Percentiles rank a stretch among this genome's conserved stretches.
phyloP scores from a whole-genome alignment of 2,329 filamentous ascomycete species.

The Paecilomyces formosus region DNA sequence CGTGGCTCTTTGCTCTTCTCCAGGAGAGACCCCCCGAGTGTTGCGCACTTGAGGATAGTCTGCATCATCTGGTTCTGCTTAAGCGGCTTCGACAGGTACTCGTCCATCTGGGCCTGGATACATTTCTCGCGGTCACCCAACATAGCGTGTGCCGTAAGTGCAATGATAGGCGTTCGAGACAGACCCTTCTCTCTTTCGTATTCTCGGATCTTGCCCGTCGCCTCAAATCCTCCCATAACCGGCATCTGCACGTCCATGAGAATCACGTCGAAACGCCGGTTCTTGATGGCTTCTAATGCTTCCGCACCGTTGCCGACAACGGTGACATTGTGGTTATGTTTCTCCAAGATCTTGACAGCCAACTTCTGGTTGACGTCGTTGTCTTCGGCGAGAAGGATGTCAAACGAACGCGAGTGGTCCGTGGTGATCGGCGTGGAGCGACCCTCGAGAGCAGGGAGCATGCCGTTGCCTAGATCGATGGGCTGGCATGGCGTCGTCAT shows the following conservation, averaged over 20 bases:
- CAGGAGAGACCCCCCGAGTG: constrained; percentile 55
- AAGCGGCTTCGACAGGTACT: constrained; percentile 92
- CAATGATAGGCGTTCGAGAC: constrained; percentile 87
- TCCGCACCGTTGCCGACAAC: constrained; percentile 94
- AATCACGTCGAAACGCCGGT: constrained; percentile 89
- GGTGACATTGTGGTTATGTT: constrained; percentile 59
- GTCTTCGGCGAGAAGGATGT: constrained; percentile 86
- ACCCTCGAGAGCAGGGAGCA: constrained; percentile 87
- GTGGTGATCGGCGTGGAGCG: constrained; percentile 80
- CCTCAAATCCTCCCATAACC: constrained; percentile 98
- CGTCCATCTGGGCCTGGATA: constrained; percentile 98
- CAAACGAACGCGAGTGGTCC: constrained; percentile 86
- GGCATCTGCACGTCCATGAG: constrained; percentile 99
- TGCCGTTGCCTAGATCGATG: constrained; percentile 85
- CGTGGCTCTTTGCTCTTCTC: constrained; percentile 38
- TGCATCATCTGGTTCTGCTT: constrained; percentile 97
- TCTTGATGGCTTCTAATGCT: constrained; percentile 85
- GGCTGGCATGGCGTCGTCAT: constrained; percentile 91
- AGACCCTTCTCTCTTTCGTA: constrained; percentile 78
- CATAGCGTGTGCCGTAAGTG: constrained; percentile 96
- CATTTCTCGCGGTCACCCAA: constrained; percentile 96
- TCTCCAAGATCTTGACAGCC: constrained; percentile 89
- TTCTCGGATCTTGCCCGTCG: constrained; percentile 91
- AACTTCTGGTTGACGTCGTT: constrained; percentile 91
- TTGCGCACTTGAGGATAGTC: constrained; percentile 94